Percentiles rank a stretch among this genome's conserved stretches.
These are phyloP conservation scores for Vaccinium myrtillus DNA, from an alignment of 148 eudicot genomes.

Conservation along the genomic window DNA sequence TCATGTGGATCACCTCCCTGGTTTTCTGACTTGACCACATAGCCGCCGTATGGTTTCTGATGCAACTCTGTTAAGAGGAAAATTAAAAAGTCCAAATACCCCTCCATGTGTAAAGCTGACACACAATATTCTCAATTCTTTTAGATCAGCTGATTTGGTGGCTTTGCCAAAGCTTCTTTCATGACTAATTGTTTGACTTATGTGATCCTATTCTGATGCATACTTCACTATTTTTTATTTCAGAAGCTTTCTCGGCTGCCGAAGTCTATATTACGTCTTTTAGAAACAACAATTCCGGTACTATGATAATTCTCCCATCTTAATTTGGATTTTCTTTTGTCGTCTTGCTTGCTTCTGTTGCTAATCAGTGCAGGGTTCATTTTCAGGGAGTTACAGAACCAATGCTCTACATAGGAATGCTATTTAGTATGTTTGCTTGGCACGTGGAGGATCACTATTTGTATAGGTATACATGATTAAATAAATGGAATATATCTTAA, in stretches of 20 bases:
- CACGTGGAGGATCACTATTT: constrained; percentile 99
- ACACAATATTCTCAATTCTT: too few relatives aligned
- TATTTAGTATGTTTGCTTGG: constrained; percentile 99
- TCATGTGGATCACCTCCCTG: too few relatives aligned
- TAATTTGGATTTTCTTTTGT: background rate
- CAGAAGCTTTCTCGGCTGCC: constrained; percentile 91
- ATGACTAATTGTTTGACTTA: background rate
- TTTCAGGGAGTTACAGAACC: constrained; percentile 97
- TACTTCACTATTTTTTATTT: constrained; percentile 28
- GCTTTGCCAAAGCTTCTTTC: too few relatives aligned
- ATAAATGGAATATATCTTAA: background rate
- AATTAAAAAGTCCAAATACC: too few relatives aligned
- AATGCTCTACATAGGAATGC: constrained; percentile 99
- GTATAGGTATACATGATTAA: constrained; percentile 52
- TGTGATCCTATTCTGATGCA: constrained; percentile 5
- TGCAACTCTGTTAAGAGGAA: too few relatives aligned
- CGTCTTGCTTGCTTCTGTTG: constrained; percentile 9
- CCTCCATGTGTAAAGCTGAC: too few relatives aligned
- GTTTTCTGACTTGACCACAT: too few relatives aligned
- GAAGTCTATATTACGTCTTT: constrained; percentile 75
- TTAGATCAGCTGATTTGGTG: too few relatives aligned
- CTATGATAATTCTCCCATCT: background rate
- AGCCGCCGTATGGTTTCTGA: too few relatives aligned
- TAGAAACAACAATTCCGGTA: constrained; percentile 88
- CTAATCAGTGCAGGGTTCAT: background rate